Conservation (phyloP, 129 eudicot genomes). For the Escallonia herrerae region DNA sequence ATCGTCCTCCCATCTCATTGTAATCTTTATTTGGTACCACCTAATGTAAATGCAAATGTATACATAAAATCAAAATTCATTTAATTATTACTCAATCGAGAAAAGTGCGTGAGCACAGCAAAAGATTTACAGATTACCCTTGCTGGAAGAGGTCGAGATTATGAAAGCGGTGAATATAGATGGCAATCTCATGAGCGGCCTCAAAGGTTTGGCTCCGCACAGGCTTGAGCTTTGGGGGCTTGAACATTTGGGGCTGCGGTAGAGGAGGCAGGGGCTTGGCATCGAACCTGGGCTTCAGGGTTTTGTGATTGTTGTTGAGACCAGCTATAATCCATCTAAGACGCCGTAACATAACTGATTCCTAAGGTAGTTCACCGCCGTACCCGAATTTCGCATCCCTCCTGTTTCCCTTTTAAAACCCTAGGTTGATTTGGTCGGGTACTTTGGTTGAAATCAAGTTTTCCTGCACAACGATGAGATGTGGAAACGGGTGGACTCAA, state of each 20-base stretch:
- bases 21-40: conserved; percentile 86
- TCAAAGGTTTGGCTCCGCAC: conserved; percentile 47
- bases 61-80: background rate
- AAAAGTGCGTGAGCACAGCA: too few species aligned
- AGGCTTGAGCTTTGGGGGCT: conserved; percentile 4
- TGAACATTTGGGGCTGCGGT: background rate
- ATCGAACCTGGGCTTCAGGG: conserved; percentile 36
- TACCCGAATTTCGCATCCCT: conserved; percentile 53
- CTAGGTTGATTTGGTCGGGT: background rate
- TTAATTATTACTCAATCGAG: too few species aligned
- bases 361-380: conserved; percentile 15
- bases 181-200: conserved; percentile 77
- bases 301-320: conserved; percentile 41
- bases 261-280: conserved; percentile 27
- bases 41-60: conserved; percentile 21
- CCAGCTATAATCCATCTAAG: conserved; percentile 76
- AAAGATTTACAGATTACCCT: conserved; percentile 39
- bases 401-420: conserved; percentile 10
- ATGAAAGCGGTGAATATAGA: conserved; percentile 94
- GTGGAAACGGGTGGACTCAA: too few species aligned
- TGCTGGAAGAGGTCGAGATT: conserved; percentile 98
- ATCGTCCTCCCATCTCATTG: conserved; percentile 87
- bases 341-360: conserved; percentile 61
- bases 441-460: too few species aligned
- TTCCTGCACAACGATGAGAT: too few species aligned